Evolutionary conservation across 1,139 yeast species (phyloP), one percentile per base, ranked within the genome.

Genomic region (Pichia norvegensis): DNA sequence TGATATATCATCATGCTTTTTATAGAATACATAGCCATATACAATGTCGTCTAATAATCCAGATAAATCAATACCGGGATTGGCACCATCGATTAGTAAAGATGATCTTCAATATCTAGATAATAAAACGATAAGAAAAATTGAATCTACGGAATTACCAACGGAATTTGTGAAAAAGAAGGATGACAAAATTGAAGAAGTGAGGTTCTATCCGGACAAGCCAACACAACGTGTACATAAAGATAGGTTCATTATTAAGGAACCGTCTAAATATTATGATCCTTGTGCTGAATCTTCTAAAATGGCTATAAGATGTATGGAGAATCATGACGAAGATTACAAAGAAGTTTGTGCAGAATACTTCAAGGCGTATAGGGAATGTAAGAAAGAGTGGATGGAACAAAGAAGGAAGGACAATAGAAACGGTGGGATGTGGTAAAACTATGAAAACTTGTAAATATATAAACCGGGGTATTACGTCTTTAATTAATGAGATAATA

Each of bases 241-340:
- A 56, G 76, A 77, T 52, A 68, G 74, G 47, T 81, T 81, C 70
- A 64, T 74, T 5, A 67, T 71, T 33, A 88, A 90, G 58, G 88
- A 78, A 38, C 85, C 95, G 2, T 81, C 95, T 7, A 79, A 83
- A 62, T 92, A 74, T 63, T 90, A 84, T 59, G 97, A 92, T 60
- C 97, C 98, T 0, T 92, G 98, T 64, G 85, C 82, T 47, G 90
- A 87, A 60, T 83, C 95, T 39, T 74, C 96, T 21, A 82, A 80
- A 61, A 92, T 95, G 74, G 85, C 95, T 33, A 69, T 88, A 56
- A 78, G 76, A 54, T 92, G 98, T 57, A 69, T 92, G 61, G 86
- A 79, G 51, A 77, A 84, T 58, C 90, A 82, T 57, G 92, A 86
- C 53, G 62, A 59, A 33, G 80, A 76, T 52, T 63, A 63, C 51